phyloP scores from a whole-genome alignment of 2,329 filamentous ascomycete species.

The Blumeria hordei region DNA sequence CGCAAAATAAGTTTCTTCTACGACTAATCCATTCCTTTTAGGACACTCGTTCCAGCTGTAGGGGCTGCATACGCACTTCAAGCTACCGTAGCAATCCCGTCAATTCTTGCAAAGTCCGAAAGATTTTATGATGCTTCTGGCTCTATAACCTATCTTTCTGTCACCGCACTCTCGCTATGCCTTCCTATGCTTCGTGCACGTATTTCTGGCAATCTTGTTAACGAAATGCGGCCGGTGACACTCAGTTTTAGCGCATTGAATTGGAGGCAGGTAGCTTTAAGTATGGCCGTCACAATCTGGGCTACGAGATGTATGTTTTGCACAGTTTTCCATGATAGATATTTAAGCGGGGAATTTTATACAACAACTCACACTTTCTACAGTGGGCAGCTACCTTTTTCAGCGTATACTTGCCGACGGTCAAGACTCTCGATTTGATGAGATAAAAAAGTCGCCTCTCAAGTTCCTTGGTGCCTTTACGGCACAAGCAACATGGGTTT shows the following conservation, averaged over 20 bases:
- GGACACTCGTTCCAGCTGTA: slow-evolving; percentile 33
- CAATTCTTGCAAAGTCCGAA: slow-evolving; percentile 33
- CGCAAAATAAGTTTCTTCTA: no score
- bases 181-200: slow-evolving; percentile 32
- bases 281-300: slow-evolving; percentile 34
- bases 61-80: slow-evolving; percentile 39
- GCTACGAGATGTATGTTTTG: slow-evolving; percentile 27
- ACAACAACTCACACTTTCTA: not conserved
- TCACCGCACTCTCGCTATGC: slow-evolving; percentile 35
- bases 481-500: slow-evolving; percentile 43
- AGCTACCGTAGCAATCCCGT: slow-evolving; percentile 35
- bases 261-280: slow-evolving; percentile 35
- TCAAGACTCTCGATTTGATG: slow-evolving; percentile 32
- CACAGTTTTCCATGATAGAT: no score
- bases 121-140: slow-evolving; percentile 46
- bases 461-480: slow-evolving; percentile 30
- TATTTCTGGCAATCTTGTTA: slow-evolving; percentile 21
- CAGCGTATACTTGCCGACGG: slow-evolving; percentile 32
- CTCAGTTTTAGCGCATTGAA: slow-evolving; percentile 28
- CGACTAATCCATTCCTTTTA: not conserved
- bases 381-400: slow-evolving; percentile 42
- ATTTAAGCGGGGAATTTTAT: not conserved
- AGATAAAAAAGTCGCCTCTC: slow-evolving; percentile 24
- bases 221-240: slow-evolving; percentile 18
- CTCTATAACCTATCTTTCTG: slow-evolving; percentile 39